phyloP scores from a whole-genome alignment of 345 rosid species.

The Rubroshorea leprosula region DNA sequence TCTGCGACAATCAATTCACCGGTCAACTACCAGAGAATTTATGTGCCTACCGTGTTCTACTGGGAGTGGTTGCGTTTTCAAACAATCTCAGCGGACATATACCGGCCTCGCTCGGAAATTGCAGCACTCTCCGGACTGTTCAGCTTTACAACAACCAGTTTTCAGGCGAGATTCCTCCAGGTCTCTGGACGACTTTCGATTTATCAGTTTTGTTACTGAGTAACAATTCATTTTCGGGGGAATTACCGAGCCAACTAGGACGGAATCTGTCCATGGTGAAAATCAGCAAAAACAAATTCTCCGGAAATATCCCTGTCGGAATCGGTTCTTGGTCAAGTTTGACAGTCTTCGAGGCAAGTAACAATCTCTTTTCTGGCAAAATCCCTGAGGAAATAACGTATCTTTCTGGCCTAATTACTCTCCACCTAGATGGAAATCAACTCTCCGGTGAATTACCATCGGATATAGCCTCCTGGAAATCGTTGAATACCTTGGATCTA shows the following conservation, averaged over 20 bases:
- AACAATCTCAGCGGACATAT: slow-evolving; percentile 66
- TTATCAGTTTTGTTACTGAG: slow-evolving; percentile 51
- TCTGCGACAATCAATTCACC: too few species aligned
- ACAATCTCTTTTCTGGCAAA: slow-evolving; percentile 63
- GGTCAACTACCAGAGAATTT: too few species aligned
- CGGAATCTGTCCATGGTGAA: slow-evolving; percentile 69
- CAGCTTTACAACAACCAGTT: slow-evolving; percentile 64
- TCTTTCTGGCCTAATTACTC: slow-evolving; percentile 34
- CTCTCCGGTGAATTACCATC: too few species aligned
- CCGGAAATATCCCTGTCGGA: slow-evolving; percentile 58
- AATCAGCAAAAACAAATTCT: slow-evolving; percentile 59
- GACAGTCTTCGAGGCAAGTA: slow-evolving; percentile 51
- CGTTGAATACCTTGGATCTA: slow-evolving; percentile 40
- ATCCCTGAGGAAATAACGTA: slow-evolving; percentile 54
- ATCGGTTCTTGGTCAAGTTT: slow-evolving; percentile 51
- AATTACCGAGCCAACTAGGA: slow-evolving; percentile 48
- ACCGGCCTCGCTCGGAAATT: slow-evolving; percentile 60
- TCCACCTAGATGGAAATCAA: too few species aligned
- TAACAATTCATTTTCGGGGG: slow-evolving; percentile 65
- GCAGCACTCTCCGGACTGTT: slow-evolving; percentile 45
- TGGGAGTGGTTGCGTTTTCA: too few species aligned
- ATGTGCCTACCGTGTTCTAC: too few species aligned
- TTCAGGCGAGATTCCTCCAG: slow-evolving; percentile 69
- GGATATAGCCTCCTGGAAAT: too few species aligned
- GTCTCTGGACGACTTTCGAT: slow-evolving; percentile 53